Conservation (phyloP, 164 flowering plant species). For the Cinnamomum micranthum region DNA sequence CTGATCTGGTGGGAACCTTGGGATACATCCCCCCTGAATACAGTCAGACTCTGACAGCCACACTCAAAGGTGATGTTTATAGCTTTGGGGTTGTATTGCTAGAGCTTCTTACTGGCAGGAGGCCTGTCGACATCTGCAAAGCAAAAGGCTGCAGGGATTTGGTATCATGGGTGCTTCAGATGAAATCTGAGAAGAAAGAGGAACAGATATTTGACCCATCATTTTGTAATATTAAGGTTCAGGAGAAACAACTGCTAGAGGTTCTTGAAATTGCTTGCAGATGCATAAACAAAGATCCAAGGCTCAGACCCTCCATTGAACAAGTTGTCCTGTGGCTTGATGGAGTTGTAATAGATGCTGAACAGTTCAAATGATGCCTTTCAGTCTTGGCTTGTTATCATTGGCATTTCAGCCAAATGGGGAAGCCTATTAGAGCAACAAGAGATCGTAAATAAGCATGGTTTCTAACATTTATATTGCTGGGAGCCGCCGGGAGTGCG, state of each 20-base stretch:
- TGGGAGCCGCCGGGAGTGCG: neutral
- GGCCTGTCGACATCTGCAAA: conserved; percentile 77
- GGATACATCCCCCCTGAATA: conserved; percentile 91
- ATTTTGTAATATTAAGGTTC: conserved; percentile 37
- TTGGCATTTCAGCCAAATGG: neutral
- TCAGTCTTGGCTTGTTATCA: neutral
- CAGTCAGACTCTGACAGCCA: conserved; percentile 64
- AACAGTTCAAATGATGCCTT: conserved; percentile 10
- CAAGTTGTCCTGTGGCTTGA: conserved; percentile 69
- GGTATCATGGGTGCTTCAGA: conserved; percentile 77
- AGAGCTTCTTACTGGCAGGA: conserved; percentile 71
- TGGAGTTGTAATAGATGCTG: conserved; percentile 23
- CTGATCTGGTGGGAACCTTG: conserved; percentile 81
- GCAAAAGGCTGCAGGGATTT: conserved; percentile 61
- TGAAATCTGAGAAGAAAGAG: conserved; percentile 50
- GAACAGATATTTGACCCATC: conserved; percentile 48
- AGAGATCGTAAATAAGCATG: neutral
- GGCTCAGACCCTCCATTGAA: conserved; percentile 61
- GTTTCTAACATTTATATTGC: neutral
- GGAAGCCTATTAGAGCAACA: neutral
- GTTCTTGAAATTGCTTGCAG: conserved; percentile 62
- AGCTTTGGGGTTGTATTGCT: conserved; percentile 86
- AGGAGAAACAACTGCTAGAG: conserved; percentile 48
- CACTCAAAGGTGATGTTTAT: conserved; percentile 79
- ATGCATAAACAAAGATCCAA: conserved; percentile 60